Evolutionary conservation across 371 early-diverging fungal species (phyloP).

Genomic region (Syncephalastrum contaminatum): DNA sequence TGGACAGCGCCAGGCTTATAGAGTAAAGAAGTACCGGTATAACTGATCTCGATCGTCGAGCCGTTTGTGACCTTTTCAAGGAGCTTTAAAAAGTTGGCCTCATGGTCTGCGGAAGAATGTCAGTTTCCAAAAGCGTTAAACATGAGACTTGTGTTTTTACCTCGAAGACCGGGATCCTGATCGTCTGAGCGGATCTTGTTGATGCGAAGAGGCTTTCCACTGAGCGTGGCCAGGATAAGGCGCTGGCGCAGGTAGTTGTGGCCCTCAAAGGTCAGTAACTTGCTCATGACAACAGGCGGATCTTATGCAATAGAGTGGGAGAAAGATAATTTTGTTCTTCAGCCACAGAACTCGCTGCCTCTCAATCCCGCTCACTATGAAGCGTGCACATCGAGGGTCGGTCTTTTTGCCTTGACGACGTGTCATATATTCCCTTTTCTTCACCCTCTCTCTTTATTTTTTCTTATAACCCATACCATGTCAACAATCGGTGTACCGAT

Average conservation of each 20-base stretch:
- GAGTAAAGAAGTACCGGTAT: conserved; percentile 88
- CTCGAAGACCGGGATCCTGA: conserved; percentile 84
- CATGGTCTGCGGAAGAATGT: conserved; percentile 67
- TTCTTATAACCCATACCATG: conserved; percentile 1
- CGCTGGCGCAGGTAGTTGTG: conserved; percentile 85
- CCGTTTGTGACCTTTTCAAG: conserved; percentile 94
- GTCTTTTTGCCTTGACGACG: no score
- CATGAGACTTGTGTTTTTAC: no score
- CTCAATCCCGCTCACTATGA: no score
- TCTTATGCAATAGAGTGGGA: no score
- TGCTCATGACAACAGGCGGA: conserved; percentile 26
- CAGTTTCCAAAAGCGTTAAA: no score
- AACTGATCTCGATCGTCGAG: conserved; percentile 85
- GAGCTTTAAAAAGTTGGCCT: conserved; percentile 83
- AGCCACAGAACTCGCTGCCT: background rate
- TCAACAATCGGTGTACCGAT: conserved; percentile 87
- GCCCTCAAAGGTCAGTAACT: conserved; percentile 66
- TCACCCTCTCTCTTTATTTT: conserved; percentile 4
- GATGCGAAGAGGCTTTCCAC: conserved; percentile 82
- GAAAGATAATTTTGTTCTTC: background rate
- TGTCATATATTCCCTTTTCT: conserved; percentile 1
- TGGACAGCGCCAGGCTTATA: conserved; percentile 89
- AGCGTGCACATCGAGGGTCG: no score
- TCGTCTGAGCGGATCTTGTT: conserved; percentile 87
- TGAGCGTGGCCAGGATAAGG: conserved; percentile 88